These are phyloP conservation scores for Lachnellula willkommii DNA, from an alignment of 2,329 filamentous ascomycete genomes.

Conservation along the genomic window DNA sequence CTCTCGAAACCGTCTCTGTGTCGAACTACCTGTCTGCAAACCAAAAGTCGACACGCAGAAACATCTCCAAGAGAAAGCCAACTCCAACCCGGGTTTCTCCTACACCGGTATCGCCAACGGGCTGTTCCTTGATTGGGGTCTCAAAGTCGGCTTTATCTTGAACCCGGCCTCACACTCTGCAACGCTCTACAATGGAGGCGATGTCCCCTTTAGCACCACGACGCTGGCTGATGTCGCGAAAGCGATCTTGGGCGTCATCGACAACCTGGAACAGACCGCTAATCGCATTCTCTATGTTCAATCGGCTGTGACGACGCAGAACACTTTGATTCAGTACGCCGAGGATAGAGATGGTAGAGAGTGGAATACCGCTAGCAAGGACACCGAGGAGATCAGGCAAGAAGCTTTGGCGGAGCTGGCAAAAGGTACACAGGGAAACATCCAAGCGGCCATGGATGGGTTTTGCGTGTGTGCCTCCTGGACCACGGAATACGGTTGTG, in stretches of 20 bases:
- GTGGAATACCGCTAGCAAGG: slow-evolving; percentile 23
- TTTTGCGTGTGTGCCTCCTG: slow-evolving; percentile 30
- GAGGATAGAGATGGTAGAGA: slow-evolving; percentile 31
- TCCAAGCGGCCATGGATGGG: slow-evolving; percentile 21
- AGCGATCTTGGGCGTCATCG: slow-evolving; percentile 38
- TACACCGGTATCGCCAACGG: slow-evolving; percentile 34
- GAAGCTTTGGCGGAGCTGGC: slow-evolving; percentile 22
- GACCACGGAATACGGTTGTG: slow-evolving; percentile 29
- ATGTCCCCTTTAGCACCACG: slow-evolving; percentile 35
- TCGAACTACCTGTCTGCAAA: slow-evolving; percentile 33
- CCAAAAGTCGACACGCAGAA: slow-evolving; percentile 33
- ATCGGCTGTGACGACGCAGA: slow-evolving; percentile 32
- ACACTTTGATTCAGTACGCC: slow-evolving; percentile 33
- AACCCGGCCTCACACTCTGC: slow-evolving; percentile 28
- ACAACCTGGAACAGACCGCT: slow-evolving; percentile 31
- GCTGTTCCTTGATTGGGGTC: slow-evolving; percentile 35
- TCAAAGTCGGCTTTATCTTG: slow-evolving; percentile 30
- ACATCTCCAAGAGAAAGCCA: slow-evolving; percentile 30
- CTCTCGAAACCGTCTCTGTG: slow-evolving; percentile 29
- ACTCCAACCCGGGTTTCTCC: slow-evolving; percentile 26
- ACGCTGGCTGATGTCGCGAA: slow-evolving; percentile 41
- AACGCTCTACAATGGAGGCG: slow-evolving; percentile 33
- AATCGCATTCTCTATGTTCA: slow-evolving; percentile 36
- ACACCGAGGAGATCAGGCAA: slow-evolving; percentile 28
- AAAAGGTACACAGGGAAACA: background rate